Base-by-base conservation (phyloP, 805 yeast species). In the Candida montana region DNA sequence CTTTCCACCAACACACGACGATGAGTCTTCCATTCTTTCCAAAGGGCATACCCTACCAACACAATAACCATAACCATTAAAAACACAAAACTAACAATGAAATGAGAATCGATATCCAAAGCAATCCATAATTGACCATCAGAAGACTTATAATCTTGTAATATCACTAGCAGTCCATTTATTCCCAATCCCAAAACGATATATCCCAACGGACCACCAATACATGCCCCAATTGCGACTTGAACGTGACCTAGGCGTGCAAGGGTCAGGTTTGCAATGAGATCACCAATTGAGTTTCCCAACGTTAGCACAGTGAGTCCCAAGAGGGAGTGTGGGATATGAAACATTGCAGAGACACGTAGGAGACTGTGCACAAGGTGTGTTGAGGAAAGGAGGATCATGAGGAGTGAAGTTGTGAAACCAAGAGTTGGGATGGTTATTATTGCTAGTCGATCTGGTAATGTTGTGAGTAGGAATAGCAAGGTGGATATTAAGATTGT, bases 141-240 rank as follows among this genome's bases (percentile, higher is more conserved):
- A 23, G 19, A n/a, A 50, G 10, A 24, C 8, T 10, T 17, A n/a
- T 33, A 28, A 13, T 23, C 20, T 20, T 41, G 16, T 6, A 23
- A 23, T 15, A 41, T 35, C 7, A 73, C 62, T 1, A 79, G 45
- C 27, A 86, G 46, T 0, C 91, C 89, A 50, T 85, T 83, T 5
- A 82, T 54, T 0, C 97, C 96, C 45, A 91, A 64, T 0, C 97
- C 95, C 31, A 90, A 68, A 10, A 93, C 65, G 33, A 83, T 66
- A 40, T 89, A 83, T 32, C 93, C 59, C 43, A 91, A 63, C 0
- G 98, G 98, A 1, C 96, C 88, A 0, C 97, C 98, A 59, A 90
- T 83, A 55, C 98, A 90, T 0, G 97, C 96, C 23, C 93, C 85
- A n/a, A 93, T 68, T 0, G 97, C 97, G 84, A 91, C 84, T 35